A percentile compares a stretch with the other conserved stretches of the same genome.
Conservation (phyloP, 2,329 filamentous ascomycete species). For the Thelonectria rubi region DNA sequence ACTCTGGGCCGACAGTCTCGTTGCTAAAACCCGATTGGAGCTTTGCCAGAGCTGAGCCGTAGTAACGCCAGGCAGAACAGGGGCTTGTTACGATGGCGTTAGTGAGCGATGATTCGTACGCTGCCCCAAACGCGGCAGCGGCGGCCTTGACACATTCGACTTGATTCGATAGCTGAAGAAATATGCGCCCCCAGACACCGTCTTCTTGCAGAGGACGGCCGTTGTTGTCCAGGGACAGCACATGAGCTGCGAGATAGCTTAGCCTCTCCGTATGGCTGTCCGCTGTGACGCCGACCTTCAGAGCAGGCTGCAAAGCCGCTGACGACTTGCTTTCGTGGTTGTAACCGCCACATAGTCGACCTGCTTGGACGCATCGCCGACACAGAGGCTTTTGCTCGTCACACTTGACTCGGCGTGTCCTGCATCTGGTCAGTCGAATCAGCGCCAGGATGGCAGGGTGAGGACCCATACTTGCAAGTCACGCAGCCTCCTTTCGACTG, state of each 20-base stretch:
- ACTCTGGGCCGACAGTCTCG: background rate
- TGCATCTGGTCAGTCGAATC: background rate
- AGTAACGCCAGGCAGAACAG: background rate
- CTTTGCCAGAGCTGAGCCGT: background rate
- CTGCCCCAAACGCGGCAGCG: background rate
- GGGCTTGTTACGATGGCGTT: background rate
- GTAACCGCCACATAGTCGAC: slow-evolving; percentile 1
- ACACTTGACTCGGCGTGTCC: background rate
- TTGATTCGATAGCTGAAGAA: slow-evolving; percentile 2
- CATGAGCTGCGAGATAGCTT: slow-evolving; percentile 1
- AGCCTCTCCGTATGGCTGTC: background rate
- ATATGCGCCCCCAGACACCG: slow-evolving; percentile 1
- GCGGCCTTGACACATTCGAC: slow-evolving; percentile 1
- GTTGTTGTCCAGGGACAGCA: background rate
- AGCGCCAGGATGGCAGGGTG: background rate
- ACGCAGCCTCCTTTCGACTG: background rate
- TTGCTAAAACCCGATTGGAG: background rate
- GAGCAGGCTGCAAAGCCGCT: background rate
- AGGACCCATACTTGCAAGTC: background rate
- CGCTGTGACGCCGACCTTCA: background rate
- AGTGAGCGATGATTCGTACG: background rate
- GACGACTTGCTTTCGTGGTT: background rate
- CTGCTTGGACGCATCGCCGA: slow-evolving; percentile 1
- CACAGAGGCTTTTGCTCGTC: slow-evolving; percentile 3
- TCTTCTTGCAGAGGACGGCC: background rate